These are phyloP conservation scores for Plectranthus barbatus DNA, from an alignment of 257 asterid genomes.

Conservation along the genomic window DNA sequence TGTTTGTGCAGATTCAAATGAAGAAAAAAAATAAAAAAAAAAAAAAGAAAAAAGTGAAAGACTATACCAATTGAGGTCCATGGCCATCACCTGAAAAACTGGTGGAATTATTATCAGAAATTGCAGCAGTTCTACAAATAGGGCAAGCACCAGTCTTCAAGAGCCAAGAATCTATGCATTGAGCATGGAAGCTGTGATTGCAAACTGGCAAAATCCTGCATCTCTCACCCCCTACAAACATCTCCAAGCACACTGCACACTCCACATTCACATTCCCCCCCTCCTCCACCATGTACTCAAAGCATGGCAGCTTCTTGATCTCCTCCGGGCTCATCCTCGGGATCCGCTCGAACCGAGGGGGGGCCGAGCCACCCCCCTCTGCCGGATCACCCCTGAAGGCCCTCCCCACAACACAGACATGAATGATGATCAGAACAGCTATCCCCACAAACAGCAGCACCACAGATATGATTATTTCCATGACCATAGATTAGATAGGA, in stretches of 20 bases:
- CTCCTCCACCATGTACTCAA: slow-evolving; percentile 33
- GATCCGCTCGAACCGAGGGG: neutral
- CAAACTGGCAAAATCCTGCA: slow-evolving; percentile 55
- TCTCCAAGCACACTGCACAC: slow-evolving; percentile 64
- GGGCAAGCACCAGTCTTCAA: slow-evolving; percentile 53
- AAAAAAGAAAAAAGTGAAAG: neutral
- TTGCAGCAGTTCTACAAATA: slow-evolving; percentile 42
- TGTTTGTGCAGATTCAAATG: no score
- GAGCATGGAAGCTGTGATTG: slow-evolving; percentile 45
- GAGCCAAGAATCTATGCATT: slow-evolving; percentile 65
- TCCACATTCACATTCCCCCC: slow-evolving; percentile 18
- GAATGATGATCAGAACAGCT: slow-evolving; percentile 33
- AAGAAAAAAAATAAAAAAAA: no score
- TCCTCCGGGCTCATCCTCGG: slow-evolving; percentile 43
- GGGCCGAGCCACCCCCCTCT: neutral
- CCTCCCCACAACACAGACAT: slow-evolving; percentile 57
- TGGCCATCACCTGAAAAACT: slow-evolving; percentile 22
- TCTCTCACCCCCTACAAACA: slow-evolving; percentile 42
- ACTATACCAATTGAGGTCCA: slow-evolving; percentile 24
- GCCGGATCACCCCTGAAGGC: slow-evolving; percentile 23
- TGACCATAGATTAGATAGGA: no score
- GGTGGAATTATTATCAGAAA: slow-evolving; percentile 10
- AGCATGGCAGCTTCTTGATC: slow-evolving; percentile 44
- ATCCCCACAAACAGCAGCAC: slow-evolving; percentile 32
- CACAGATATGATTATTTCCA: slow-evolving; percentile 43